Conservation (phyloP, 2,329 filamentous ascomycete species). For the Pestalotiopsis sp. region DNA sequence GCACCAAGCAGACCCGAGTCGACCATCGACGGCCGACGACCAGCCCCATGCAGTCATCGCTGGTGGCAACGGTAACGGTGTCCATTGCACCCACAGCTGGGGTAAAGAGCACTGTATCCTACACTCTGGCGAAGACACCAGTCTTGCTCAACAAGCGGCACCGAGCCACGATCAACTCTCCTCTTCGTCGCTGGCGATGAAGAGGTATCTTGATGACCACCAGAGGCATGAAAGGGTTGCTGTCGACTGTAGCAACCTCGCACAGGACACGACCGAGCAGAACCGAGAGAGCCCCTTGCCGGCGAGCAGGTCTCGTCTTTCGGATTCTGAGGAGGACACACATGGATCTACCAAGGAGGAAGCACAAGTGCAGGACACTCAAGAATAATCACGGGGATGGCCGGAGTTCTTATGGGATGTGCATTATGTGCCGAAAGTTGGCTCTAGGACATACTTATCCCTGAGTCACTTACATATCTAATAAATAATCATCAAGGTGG, state of each 20-base stretch:
- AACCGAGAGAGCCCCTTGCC: background rate
- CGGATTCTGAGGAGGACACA: background rate
- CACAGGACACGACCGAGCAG: background rate
- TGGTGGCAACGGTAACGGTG: background rate
- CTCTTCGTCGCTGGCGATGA: slow-evolving; percentile 4
- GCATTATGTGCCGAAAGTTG: background rate
- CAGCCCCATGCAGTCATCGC: background rate
- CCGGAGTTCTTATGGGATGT: no score
- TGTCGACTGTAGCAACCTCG: background rate
- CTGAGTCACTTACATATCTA: no score
- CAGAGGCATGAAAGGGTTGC: slow-evolving; percentile 11
- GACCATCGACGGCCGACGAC: background rate
- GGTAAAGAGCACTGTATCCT: background rate
- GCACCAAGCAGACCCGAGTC: background rate
- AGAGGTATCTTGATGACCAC: slow-evolving; percentile 8
- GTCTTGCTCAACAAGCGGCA: background rate
- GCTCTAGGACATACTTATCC: no score
- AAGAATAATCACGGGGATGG: no score
- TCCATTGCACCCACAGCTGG: background rate
- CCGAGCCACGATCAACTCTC: background rate
- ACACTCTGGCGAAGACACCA: background rate
- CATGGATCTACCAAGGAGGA: no score
- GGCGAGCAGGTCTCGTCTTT: background rate
- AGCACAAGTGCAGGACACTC: no score
- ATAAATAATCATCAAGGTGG: no score